Evolutionary conservation across 768 basidiomycete genomes (phyloP).

Genomic region (Wakefieldia striispora): DNA sequence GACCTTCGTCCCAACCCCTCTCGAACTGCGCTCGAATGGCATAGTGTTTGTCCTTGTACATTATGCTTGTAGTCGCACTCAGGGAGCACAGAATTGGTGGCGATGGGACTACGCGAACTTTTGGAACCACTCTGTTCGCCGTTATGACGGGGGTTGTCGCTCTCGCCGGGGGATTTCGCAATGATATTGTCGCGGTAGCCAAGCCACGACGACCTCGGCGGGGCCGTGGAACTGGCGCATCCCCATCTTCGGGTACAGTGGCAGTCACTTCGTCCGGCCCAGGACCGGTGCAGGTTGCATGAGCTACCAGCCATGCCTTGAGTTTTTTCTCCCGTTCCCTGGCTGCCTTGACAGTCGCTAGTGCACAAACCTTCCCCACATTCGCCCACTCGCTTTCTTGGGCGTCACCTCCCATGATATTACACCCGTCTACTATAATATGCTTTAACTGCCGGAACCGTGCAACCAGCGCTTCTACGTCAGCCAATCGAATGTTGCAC

Average conservation of each 20-base stretch:
- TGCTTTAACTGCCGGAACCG: constrained; percentile 54
- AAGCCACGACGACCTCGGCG: constrained; percentile 57
- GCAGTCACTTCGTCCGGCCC: background rate
- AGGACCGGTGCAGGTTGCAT: constrained; percentile 6
- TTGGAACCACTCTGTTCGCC: constrained; percentile 25
- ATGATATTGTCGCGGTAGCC: constrained; percentile 63
- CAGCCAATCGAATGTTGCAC: constrained; percentile 50
- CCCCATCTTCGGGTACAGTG: background rate
- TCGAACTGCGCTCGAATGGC: constrained; percentile 51
- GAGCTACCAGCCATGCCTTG: constrained; percentile 47
- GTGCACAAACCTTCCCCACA: constrained; percentile 60
- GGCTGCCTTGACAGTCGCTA: constrained; percentile 58
- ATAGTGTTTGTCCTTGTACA: constrained; percentile 35
- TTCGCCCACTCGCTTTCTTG: constrained; percentile 56
- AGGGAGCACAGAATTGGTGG: constrained; percentile 48
- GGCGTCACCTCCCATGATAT: constrained; percentile 48
- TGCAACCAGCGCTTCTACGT: constrained; percentile 53
- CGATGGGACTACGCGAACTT: constrained; percentile 58
- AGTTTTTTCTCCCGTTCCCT: constrained; percentile 66
- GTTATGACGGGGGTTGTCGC: constrained; percentile 11
- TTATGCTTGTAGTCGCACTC: constrained; percentile 37
- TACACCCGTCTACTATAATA: constrained; percentile 70
- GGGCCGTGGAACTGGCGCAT: constrained; percentile 16
- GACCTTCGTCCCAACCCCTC: constrained; percentile 61
- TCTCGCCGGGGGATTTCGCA: constrained; percentile 37